Base-by-base conservation (phyloP, 2,329 filamentous ascomycete species). In the Basipetospora sp. region DNA sequence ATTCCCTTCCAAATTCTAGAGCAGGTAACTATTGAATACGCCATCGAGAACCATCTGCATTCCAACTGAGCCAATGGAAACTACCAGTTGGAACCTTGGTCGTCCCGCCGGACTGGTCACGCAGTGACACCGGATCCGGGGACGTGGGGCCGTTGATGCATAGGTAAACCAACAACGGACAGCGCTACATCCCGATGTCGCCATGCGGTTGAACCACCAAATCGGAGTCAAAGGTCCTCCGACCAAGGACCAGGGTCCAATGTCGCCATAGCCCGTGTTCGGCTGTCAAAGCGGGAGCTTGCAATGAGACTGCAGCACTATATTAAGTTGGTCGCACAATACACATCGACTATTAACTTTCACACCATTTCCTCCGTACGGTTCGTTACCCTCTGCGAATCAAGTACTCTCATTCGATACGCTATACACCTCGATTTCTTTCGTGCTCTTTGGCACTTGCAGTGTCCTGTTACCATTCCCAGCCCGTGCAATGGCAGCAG, bases 91-190 rank as follows among this genome's bases (percentile, higher is more conserved):
- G 25, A 27, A 27, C 13, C 25, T 27, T 27, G 25, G 25, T 13
- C 8, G 8, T 8, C 25, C 25, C 13, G 25, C 25, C 8, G 8
- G 25, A 27, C 13, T 27, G 25, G 25, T 27, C 25, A 27, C 25
- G 13, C 25, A 27, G 25, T 13, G 34, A 27, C 20, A 36, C 34
- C 34, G 34, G 28, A 36, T n/a, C 34, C 34, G 28, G 26, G 34
- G 25, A 25, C 34, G 34, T 36, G 34, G 34, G 34, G 34, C 26
- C 8, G 20, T 15, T 10, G 20, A 36, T n/a, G 19, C 14, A 19
- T 13, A 6, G 26, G 22, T 25, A 36, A 25, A 19, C 15, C n/a
- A 11, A n/a, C n/a, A n/a, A 14, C 11, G n/a, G 18, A 11, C 20
- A 36, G 18, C 22, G 18, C 34, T 15, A 20, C 34, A 19, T n/a